Percentiles rank a stretch among this genome's conserved stretches.
phyloP scores from a whole-genome alignment of 495 filamentous ascomycete species.

The Daldinia childiae region DNA sequence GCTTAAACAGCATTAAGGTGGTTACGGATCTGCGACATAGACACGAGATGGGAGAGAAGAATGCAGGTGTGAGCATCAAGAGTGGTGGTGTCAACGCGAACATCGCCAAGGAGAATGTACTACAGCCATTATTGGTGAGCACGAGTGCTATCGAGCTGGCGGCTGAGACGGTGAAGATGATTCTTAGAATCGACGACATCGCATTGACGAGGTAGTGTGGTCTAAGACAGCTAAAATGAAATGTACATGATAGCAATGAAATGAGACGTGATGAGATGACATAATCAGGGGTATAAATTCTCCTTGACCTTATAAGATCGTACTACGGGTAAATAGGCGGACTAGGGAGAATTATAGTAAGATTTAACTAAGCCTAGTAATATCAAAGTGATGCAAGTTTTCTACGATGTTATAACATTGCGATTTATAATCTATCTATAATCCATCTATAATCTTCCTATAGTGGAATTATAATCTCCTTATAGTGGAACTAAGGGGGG shows the following conservation, averaged over 20 bases:
- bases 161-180: conserved; percentile 98
- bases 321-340: background rate
- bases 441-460: no score
- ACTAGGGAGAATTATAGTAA: background rate
- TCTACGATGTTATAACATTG: no score
- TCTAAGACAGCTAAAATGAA: conserved; percentile 18
- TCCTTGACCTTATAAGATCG: background rate
- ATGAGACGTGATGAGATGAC: conserved; percentile 12
- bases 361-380: no score
- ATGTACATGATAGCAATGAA: conserved; percentile 31
- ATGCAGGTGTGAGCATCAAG: conserved; percentile 96
- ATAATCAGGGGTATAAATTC: conserved; percentile 5
- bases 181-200: conserved; percentile 96
- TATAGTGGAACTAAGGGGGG: no score
- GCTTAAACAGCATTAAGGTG: conserved; percentile 96
- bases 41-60: conserved; percentile 93
- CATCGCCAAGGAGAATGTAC: conserved; percentile 95
- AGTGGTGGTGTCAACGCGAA: conserved; percentile 94
- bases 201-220: conserved; percentile 58
- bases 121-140: conserved; percentile 94
- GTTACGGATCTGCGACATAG: conserved; percentile 96
- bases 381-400: no score
- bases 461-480: no score
- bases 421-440: no score
- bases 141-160: conserved; percentile 97